Conservation (phyloP, 208 protist species). For the Acanthamoeba castellanii region DNA sequence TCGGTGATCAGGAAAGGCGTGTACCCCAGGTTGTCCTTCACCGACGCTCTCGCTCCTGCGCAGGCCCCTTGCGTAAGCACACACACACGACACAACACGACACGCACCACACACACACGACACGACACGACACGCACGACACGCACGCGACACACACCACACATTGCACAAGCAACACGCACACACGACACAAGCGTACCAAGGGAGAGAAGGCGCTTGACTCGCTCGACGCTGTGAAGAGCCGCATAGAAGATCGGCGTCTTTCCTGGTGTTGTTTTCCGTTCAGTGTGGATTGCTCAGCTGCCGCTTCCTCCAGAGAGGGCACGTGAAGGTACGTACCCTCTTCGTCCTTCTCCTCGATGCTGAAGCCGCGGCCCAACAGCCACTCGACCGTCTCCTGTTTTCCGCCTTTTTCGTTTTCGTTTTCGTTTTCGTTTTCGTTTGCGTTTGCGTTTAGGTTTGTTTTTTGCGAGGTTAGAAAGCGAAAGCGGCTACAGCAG, state of each 20-base stretch:
- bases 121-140: too few species aligned
- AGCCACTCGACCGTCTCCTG: slow-evolving; percentile 19
- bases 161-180: not conserved
- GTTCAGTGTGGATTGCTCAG: too few species aligned
- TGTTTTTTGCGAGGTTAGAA: too few species aligned
- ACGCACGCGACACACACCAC: too few species aligned
- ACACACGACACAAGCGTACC: not conserved
- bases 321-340: not conserved
- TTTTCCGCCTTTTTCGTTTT: not conserved
- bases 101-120: too few species aligned
- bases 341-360: slow-evolving; percentile 7
- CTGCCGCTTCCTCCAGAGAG: too few species aligned
- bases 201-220: not conserved
- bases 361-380: not conserved
- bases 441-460: too few species aligned
- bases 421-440: too few species aligned
- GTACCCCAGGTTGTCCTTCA: slow-evolving; percentile 2
- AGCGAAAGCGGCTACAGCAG: too few species aligned
- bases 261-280: not conserved
- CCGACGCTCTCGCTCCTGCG: not conserved
- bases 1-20: not conserved
- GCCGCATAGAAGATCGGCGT: slow-evolving; percentile 5
- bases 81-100: too few species aligned
- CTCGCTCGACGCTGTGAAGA: not conserved
- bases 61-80: not conserved